Evolutionary conservation across 257 asterid genomes (phyloP).

Genomic region (Linaria vulgaris): DNA sequence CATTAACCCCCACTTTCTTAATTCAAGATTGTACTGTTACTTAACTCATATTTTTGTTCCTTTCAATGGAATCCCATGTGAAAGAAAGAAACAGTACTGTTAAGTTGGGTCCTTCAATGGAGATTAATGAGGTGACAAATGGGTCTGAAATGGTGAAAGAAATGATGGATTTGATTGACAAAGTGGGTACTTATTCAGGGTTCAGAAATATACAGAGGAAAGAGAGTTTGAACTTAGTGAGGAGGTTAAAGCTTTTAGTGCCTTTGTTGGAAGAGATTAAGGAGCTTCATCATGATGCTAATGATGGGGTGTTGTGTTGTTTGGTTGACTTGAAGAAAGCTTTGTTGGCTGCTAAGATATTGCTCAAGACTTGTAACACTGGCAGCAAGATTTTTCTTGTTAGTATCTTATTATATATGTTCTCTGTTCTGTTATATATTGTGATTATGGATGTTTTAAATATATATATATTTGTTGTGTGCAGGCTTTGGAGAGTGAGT

Average conservation of each 20-base stretch:
- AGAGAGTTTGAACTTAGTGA: conserved; percentile 46
- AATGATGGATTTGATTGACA: conserved; percentile 46
- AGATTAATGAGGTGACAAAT: too few species aligned
- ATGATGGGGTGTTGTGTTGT: conserved; percentile 15
- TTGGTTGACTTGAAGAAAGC: conserved; percentile 37
- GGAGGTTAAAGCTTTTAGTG: conserved; percentile 51
- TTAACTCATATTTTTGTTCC: too few species aligned
- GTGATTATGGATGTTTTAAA: too few species aligned
- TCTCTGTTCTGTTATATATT: too few species aligned
- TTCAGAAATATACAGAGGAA: conserved; percentile 58
- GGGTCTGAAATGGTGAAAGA: conserved; percentile 32
- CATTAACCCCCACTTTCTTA: too few species aligned
- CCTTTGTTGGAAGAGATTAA: conserved; percentile 55
- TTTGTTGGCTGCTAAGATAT: conserved; percentile 41
- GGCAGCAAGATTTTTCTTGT: conserved; percentile 65
- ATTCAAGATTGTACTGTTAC: too few species aligned
- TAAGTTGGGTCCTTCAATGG: too few species aligned
- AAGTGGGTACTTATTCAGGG: conserved; percentile 23
- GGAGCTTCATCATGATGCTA: conserved; percentile 23
- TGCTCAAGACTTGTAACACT: conserved; percentile 50
- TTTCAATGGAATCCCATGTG: conserved; percentile 16
- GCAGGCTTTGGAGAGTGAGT: conserved; percentile 59
- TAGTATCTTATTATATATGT: too few species aligned
- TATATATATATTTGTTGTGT: background rate
- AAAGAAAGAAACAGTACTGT: too few species aligned